Base-by-base conservation (phyloP, 495 filamentous ascomycete genomes). In the Penicillium cosmopolitanum region DNA sequence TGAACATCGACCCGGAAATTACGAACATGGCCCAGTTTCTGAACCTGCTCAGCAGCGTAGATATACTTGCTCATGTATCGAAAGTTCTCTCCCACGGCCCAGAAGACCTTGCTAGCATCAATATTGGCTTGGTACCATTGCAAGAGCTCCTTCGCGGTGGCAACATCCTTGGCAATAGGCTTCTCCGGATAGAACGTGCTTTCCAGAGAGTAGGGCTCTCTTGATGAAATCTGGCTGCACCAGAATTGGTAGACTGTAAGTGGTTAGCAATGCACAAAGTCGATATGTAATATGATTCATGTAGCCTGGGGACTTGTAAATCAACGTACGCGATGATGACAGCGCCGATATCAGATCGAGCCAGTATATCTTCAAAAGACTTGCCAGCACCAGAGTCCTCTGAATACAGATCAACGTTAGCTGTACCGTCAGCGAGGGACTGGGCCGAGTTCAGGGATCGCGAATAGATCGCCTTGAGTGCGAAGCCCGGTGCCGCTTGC, bases 131-230 rank as follows among this genome's bases (percentile, higher is more conserved):
- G 70, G 63, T 88, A 90, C 79, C 84, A 90, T 8, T 77, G 52
- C 40, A 91, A 68, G 33, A 95, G 79, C 31, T 85, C 78, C 38
- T 78, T 76, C 9, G 87, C 91, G 0, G 83, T 76, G 3, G 78
- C 75, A 18, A 91, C 63, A 66, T 91, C 85, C 63, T 82, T 81
- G 1, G 90, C 89, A 40, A 94, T 84, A 16, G 91, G 91, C 70
- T 95, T 96, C 72, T 96, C 91, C 91, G n/a, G 87, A 87, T 0
- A 94, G 73, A 6, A 94, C 91, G 71, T 92, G 89, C 62, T 95
- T 95, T 21, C 88, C 86, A 1, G 89, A 88, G 0, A 73, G 62
- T 0, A 95, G 78, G 5, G 89, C 75, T 33, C 66, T 63, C 21
- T 55, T 61, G 60, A 80, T 78, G 51, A 72, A 79, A 2, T 65